These are phyloP conservation scores for Tylopilus balloui DNA, from an alignment of 768 basidiomycete species.

Conservation along the genomic window DNA sequence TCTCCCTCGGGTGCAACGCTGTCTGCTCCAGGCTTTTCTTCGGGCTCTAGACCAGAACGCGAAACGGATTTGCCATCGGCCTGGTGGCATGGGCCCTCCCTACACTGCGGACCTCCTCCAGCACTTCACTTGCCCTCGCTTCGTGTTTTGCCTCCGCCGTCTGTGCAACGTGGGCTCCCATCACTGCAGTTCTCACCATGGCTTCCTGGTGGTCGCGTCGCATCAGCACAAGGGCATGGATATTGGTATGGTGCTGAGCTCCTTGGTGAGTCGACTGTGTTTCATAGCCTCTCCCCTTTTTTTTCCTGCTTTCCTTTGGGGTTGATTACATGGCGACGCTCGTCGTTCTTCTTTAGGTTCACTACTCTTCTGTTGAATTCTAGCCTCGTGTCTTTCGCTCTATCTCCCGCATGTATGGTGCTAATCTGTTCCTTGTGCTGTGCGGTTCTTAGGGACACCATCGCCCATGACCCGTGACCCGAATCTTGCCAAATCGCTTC, in stretches of 20 bases:
- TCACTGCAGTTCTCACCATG: slow-evolving; percentile 14
- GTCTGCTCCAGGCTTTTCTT: too few species aligned
- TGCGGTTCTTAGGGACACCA: slow-evolving; percentile 14
- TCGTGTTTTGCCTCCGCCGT: slow-evolving; percentile 12
- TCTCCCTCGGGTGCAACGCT: too few species aligned
- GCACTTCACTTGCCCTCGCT: slow-evolving; percentile 1
- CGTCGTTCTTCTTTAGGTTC: not conserved
- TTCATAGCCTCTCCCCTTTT: not conserved
- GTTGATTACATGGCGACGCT: slow-evolving; percentile 2
- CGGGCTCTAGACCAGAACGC: slow-evolving; percentile 2
- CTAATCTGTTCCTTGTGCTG: slow-evolving; percentile 9
- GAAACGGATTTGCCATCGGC: slow-evolving; percentile 10
- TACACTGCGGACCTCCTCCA: slow-evolving; percentile 7
- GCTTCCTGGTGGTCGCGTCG: slow-evolving; percentile 10
- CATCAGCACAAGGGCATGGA: slow-evolving; percentile 15
- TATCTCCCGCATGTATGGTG: not conserved
- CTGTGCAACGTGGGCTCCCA: slow-evolving; percentile 11
- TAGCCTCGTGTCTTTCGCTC: not conserved
- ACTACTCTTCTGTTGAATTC: not conserved
- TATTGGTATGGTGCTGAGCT: slow-evolving; percentile 21
- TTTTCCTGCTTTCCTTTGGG: not conserved
- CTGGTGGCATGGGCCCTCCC: slow-evolving; percentile 10
- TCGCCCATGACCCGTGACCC: slow-evolving; percentile 10
- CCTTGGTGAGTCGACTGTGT: slow-evolving; percentile 16
- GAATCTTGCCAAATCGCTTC: slow-evolving; percentile 1